Evolutionary conservation across 768 basidiomycete genomes (phyloP).

Genomic region (Termitomyces sp.): DNA sequence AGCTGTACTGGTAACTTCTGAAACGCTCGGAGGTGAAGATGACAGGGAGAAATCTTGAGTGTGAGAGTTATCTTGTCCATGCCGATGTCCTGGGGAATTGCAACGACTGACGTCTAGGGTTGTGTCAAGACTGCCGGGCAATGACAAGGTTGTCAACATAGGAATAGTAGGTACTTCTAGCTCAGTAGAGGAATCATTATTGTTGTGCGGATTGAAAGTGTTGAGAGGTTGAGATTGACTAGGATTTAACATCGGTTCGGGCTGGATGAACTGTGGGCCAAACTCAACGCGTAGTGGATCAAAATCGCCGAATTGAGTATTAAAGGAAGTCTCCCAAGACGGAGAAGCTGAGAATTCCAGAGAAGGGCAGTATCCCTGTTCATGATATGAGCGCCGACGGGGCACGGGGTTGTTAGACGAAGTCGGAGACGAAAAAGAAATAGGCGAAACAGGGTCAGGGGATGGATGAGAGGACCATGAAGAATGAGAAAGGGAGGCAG

Average conservation of each 20-base stretch:
- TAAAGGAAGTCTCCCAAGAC: constrained; percentile 26
- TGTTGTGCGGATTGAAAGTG: constrained; percentile 2
- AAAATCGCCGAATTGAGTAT: constrained; percentile 14
- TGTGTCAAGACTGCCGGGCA: constrained; percentile 21
- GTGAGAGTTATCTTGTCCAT: background rate
- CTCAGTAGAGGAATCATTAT: constrained; percentile 19
- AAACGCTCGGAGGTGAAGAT: constrained; percentile 4
- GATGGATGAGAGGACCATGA: constrained; percentile 7
- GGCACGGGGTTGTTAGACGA: constrained; percentile 18
- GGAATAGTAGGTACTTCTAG: constrained; percentile 21
- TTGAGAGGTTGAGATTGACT: constrained; percentile 8
- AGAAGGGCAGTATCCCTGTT: constrained; percentile 13
- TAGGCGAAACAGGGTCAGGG: constrained; percentile 10
- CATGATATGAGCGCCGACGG: constrained; percentile 8
- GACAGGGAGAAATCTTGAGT: constrained; percentile 5
- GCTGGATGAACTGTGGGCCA: background rate
- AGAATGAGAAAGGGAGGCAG: constrained; percentile 2
- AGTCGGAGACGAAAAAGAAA: constrained; percentile 22
- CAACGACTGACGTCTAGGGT: constrained; percentile 11
- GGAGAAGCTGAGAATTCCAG: constrained; percentile 18
- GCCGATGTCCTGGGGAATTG: constrained; percentile 5
- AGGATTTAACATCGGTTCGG: constrained; percentile 4
- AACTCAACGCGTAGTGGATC: constrained; percentile 4
- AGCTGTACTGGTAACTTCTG: constrained; percentile 8
- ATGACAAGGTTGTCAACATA: constrained; percentile 19